Percentiles rank a stretch among this genome's conserved stretches.
These are phyloP conservation scores for Trichoderma sp. DNA, from an alignment of 2,329 filamentous ascomycete genomes.

Conservation along the genomic window DNA sequence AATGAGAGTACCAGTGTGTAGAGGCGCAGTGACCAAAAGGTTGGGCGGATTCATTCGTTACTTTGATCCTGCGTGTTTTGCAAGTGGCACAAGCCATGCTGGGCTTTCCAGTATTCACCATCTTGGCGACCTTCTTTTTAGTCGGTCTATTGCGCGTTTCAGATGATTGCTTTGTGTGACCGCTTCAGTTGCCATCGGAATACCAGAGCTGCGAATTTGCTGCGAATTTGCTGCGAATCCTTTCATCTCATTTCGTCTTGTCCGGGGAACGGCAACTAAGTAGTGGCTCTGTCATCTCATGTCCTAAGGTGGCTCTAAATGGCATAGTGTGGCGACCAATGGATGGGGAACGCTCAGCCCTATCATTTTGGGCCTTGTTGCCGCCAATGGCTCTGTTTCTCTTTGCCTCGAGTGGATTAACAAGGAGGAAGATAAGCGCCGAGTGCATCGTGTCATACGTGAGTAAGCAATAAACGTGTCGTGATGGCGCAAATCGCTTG, in stretches of 20 bases:
- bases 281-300: not conserved
- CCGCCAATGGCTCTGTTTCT: not conserved
- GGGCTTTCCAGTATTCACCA: constrained; percentile 29
- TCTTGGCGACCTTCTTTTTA: not conserved
- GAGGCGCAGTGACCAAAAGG: not conserved
- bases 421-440: not conserved
- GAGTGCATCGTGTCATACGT: not conserved
- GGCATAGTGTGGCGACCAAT: not conserved
- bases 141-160: not conserved
- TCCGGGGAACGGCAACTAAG: no score
- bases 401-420: not conserved
- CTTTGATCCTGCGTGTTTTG: constrained; percentile 34
- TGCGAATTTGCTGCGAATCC: not conserved
- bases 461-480: not conserved
- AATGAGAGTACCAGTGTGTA: not conserved
- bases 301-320: not conserved
- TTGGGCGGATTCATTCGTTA: constrained; percentile 10
- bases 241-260: not conserved
- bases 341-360: not conserved
- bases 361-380: not conserved
- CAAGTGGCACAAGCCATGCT: constrained; percentile 33
- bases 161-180: not conserved
- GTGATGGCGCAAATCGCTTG: no score
- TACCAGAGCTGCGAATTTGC: not conserved
- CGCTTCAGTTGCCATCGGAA: not conserved